Percentiles rank a stretch among this genome's conserved stretches.
phyloP scores from a whole-genome alignment of 2,329 filamentous ascomycete genomes.

The Ophiocordyceps camponoti-leonardi region DNA sequence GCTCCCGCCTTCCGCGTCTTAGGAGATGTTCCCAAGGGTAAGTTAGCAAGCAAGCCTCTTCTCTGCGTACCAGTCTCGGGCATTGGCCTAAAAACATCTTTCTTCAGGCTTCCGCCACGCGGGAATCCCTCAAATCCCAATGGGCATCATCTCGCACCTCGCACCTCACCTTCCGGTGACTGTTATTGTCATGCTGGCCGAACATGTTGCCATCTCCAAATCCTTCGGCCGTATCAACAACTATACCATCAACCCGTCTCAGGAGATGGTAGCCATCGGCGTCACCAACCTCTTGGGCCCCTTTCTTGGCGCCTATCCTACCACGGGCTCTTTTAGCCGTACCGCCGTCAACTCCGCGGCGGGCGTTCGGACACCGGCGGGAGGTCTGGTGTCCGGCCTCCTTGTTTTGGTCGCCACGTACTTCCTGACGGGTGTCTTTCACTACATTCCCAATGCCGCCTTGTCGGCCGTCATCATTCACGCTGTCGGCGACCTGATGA shows the following conservation, averaged over 20 bases:
- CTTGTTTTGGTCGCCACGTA: constrained; percentile 76
- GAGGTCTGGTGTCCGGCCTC: constrained; percentile 67
- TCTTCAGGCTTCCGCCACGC: constrained; percentile 49
- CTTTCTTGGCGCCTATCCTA: constrained; percentile 69
- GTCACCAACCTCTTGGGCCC: constrained; percentile 59
- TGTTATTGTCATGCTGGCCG: constrained; percentile 63
- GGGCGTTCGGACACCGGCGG: constrained; percentile 72
- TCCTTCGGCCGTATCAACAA: constrained; percentile 69
- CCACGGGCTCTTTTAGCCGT: constrained; percentile 78
- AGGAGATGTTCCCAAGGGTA: constrained; percentile 51
- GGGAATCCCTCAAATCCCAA: constrained; percentile 44
- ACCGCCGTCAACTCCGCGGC: constrained; percentile 93
- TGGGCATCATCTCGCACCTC: constrained; percentile 43
- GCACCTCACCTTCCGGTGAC: constrained; percentile 50
- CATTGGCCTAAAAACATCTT: not conserved
- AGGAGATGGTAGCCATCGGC: constrained; percentile 64
- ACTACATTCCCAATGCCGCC: constrained; percentile 64
- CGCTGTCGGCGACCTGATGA: constrained; percentile 73
- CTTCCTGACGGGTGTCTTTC: constrained; percentile 68
- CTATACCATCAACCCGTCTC: constrained; percentile 64
- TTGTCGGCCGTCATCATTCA: constrained; percentile 80
- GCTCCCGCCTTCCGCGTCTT: constrained; percentile 47
- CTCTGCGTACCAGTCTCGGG: not conserved
- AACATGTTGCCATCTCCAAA: constrained; percentile 72
- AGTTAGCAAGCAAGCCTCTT: constrained; percentile 6